Base-by-base conservation (phyloP, 768 basidiomycete species). In the Kockovaella imperatae region DNA sequence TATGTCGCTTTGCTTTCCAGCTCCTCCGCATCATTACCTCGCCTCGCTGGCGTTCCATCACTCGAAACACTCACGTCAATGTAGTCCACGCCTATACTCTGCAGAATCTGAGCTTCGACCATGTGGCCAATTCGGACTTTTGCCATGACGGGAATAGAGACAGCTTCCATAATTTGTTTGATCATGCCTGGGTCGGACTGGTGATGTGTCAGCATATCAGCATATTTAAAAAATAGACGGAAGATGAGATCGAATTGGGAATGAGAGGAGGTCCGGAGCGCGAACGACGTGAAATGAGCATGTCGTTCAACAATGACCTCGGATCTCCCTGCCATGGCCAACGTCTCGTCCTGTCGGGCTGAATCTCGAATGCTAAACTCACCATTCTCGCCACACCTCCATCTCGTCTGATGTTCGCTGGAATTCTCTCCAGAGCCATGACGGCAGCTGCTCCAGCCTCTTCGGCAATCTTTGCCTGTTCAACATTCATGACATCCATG, bases 301-400 rank as follows among this genome's bases (percentile, higher is more conserved):
- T n/a, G n/a, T n/a, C n/a, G n/a, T n/a, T n/a, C n/a, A n/a, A n/a
- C n/a, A n/a, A n/a, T n/a, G n/a, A n/a, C n/a, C n/a, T n/a, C n/a
- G n/a, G n/a, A n/a, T n/a, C n/a, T n/a, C n/a, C n/a, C n/a, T n/a
- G n/a, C n/a, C n/a, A n/a, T n/a, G n/a, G n/a, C n/a, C n/a, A n/a
- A n/a, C n/a, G n/a, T n/a, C n/a, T n/a, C n/a, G n/a, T n/a, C n/a
- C 36, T 38, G 7, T 38, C 36, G 18, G 10, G 11, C 10, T 20
- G 7, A 8, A 8, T 10, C 36, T 10, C 8, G 36, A 38, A 7
- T 20, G 36, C 23, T 38, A n/a, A 26, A 64, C 80, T 57, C 60
- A 87, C 89, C 93, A 99, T 99, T 52, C 93, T 78, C 0, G 93
- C 88, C 45, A 99, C 93, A 50, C 93, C 93, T 26, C 93, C 93